A percentile compares a stretch with the other conserved stretches of the same genome.
These are phyloP conservation scores for Seiridium cupressi DNA, from an alignment of 2,329 filamentous ascomycete genomes.

Conservation along the genomic window DNA sequence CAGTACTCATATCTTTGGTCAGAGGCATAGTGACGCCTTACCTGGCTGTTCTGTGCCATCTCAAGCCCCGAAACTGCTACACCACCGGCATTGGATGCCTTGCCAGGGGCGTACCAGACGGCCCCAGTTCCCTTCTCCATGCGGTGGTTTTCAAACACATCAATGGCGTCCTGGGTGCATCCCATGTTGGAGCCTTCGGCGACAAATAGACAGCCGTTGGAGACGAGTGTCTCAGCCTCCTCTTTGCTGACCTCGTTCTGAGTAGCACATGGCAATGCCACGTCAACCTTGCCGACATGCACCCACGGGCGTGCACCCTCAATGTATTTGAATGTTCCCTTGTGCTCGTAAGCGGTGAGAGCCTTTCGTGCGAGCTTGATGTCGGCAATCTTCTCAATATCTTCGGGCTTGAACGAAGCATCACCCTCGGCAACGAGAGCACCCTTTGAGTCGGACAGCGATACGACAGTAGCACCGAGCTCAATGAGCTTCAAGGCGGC, in stretches of 20 bases:
- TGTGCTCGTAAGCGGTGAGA: constrained; percentile 68
- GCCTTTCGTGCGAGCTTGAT: constrained; percentile 87
- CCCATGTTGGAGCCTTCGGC: constrained; percentile 99
- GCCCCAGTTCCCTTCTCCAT: constrained; percentile 65
- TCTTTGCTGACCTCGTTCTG: constrained; percentile 96
- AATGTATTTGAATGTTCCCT: constrained; percentile 73
- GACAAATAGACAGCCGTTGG: constrained; percentile 76
- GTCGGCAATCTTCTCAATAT: constrained; percentile 74
- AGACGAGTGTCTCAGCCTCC: constrained; percentile 81
- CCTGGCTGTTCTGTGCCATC: constrained; percentile 93
- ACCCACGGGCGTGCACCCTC: constrained; percentile 87
- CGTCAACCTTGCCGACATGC: constrained; percentile 84
- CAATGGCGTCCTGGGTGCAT: constrained; percentile 92
- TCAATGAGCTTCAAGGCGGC: constrained; percentile 95
- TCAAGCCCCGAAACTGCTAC: constrained; percentile 96
- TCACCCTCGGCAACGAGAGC: constrained; percentile 72
- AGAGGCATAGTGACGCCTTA: constrained; percentile 12
- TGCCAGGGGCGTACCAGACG: constrained; percentile 95
- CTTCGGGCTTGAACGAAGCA: constrained; percentile 72
- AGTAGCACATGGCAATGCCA: constrained; percentile 89
- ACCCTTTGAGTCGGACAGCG: constrained; percentile 90
- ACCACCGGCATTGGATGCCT: constrained; percentile 96
- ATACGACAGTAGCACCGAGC: constrained; percentile 89
- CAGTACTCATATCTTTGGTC: not conserved
- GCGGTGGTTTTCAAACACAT: constrained; percentile 81